Evolutionary conservation across 1,139 yeast species (phyloP).

Genomic region (Suhomyces maxii): DNA sequence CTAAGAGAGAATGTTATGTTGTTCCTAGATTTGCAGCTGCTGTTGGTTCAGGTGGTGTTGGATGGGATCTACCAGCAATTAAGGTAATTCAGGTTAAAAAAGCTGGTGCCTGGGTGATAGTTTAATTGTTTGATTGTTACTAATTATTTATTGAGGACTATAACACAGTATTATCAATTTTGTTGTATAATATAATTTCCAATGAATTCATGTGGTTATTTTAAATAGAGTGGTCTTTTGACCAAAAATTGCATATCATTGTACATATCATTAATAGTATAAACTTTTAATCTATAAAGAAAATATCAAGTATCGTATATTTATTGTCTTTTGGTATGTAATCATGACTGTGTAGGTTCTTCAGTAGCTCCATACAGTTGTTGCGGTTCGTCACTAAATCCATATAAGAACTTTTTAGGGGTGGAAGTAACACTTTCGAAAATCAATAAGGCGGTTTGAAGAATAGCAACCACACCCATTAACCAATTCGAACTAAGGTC

Average conservation of each 20-base stretch:
- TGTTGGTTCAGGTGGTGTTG: constrained; percentile 79
- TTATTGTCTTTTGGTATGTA: no score
- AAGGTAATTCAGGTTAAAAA: constrained; percentile 71
- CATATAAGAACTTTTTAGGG: constrained; percentile 21
- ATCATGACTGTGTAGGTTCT: no score
- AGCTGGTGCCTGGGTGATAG: constrained; percentile 60
- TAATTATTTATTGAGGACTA: no score
- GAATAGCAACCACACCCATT: constrained; percentile 43
- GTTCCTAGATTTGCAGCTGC: constrained; percentile 89
- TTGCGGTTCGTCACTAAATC: neutral
- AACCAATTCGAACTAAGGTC: constrained; percentile 42
- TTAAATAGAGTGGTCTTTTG: no score
- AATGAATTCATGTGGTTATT: no score
- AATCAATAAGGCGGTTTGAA: constrained; percentile 31
- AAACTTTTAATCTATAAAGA: no score
- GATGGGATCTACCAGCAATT: constrained; percentile 90
- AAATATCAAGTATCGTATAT: no score
- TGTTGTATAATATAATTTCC: no score
- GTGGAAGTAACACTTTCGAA: constrained; percentile 37
- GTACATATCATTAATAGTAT: no score
- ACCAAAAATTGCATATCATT: no score
- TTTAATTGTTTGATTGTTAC: neutral
- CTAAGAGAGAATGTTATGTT: constrained; percentile 82
- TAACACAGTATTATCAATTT: no score
- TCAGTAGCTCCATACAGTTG: no score